Conservation (phyloP, 2,329 filamentous ascomycete genomes). For the Calycina herbarum region DNA sequence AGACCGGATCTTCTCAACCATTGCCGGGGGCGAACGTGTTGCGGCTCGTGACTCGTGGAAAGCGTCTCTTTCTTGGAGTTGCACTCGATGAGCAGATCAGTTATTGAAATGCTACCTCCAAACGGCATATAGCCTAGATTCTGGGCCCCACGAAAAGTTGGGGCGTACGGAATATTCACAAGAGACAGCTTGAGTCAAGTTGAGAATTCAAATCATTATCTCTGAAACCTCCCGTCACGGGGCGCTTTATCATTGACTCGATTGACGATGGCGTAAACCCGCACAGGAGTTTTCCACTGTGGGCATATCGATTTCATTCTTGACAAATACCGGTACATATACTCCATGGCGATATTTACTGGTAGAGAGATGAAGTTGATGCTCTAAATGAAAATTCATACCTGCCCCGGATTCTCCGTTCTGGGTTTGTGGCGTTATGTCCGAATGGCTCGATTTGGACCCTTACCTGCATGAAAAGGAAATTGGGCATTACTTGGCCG, state of each 20-base stretch:
- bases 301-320: background rate
- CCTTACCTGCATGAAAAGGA: conserved; percentile 6
- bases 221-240: no score
- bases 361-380: background rate
- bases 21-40: conserved; percentile 1
- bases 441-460: background rate
- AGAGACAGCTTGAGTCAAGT: background rate
- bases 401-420: conserved; percentile 9
- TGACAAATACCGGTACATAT: background rate
- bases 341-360: background rate
- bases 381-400: background rate
- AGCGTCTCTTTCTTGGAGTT: background rate
- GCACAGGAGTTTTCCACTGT: background rate
- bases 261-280: no score
- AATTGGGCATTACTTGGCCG: background rate
- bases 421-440: background rate
- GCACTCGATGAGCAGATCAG: background rate
- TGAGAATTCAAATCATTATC: background rate
- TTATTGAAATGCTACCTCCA: background rate
- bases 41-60: background rate
- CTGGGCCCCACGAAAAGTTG: background rate
- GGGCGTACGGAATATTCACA: background rate
- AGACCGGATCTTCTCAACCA: conserved; percentile 7
- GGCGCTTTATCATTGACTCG: no score
- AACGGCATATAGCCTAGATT: background rate